Conservation (phyloP, 176 grass and related monocot genomes). For the Leersia perrieri region DNA sequence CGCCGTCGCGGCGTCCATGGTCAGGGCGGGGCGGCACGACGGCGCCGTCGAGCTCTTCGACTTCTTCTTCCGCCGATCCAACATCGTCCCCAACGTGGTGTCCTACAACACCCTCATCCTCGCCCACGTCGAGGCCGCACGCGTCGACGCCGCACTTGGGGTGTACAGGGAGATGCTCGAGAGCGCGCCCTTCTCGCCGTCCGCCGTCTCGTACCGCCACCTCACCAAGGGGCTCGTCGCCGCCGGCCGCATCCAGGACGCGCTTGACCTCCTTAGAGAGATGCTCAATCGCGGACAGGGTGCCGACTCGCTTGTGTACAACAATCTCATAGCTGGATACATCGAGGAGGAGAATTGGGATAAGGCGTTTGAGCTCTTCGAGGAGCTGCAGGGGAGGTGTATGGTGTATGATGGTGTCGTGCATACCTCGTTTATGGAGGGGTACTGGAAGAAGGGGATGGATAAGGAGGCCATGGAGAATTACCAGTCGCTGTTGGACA, state of each 20-base stretch:
- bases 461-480: slow-evolving; percentile 59
- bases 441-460: slow-evolving; percentile 48
- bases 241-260: slow-evolving; percentile 39
- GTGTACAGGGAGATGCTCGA: slow-evolving; percentile 41
- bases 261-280: slow-evolving; percentile 44
- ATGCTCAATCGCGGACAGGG: slow-evolving; percentile 47
- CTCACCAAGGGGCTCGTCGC: slow-evolving; percentile 51
- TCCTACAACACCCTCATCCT: slow-evolving; percentile 67
- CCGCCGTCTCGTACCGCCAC: slow-evolving; percentile 41
- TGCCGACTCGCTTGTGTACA: slow-evolving; percentile 48
- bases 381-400: slow-evolving; percentile 47
- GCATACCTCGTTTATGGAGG: slow-evolving; percentile 46
- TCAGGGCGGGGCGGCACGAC: slow-evolving; percentile 36
- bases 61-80: slow-evolving; percentile 49
- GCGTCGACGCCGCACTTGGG: slow-evolving; percentile 31
- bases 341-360: slow-evolving; percentile 42
- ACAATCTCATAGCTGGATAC: slow-evolving; percentile 49
- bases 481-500: slow-evolving; percentile 41
- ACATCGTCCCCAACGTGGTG: slow-evolving; percentile 56
- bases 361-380: slow-evolving; percentile 49
- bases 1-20: slow-evolving; percentile 57
- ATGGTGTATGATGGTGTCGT: slow-evolving; percentile 49
- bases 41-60: slow-evolving; percentile 39
- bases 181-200: slow-evolving; percentile 39
- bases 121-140: slow-evolving; percentile 36